These are phyloP conservation scores for Phaseolus coccineus DNA, from an alignment of 331 rosid genomes.

Conservation along the genomic window DNA sequence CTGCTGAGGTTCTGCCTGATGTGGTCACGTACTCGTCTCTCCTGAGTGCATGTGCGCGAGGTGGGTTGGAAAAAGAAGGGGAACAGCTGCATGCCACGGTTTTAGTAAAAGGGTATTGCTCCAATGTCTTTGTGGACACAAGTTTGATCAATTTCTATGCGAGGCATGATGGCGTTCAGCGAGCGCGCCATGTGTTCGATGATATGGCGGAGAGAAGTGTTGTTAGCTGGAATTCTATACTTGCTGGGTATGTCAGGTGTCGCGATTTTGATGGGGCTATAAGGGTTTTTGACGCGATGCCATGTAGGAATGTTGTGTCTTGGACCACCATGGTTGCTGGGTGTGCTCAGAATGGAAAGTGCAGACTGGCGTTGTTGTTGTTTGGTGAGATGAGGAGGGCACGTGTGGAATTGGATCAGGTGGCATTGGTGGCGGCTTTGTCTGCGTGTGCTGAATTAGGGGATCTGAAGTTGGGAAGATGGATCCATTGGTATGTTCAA, in stretches of 20 bases:
- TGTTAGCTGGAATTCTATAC: slow-evolving; percentile 78
- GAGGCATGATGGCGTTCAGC: slow-evolving; percentile 33
- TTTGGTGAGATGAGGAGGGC: slow-evolving; percentile 75
- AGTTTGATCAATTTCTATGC: slow-evolving; percentile 65
- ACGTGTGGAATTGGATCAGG: slow-evolving; percentile 69
- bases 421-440: slow-evolving; percentile 65
- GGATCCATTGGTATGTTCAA: slow-evolving; percentile 68
- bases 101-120: slow-evolving; percentile 67
- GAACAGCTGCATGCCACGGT: slow-evolving; percentile 67
- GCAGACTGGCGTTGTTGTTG: slow-evolving; percentile 60
- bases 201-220: slow-evolving; percentile 67
- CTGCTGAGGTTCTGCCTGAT: slow-evolving; percentile 55
- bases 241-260: slow-evolving; percentile 60
- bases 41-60: slow-evolving; percentile 67
- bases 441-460: slow-evolving; percentile 82
- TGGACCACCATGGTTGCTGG: slow-evolving; percentile 82
- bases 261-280: slow-evolving; percentile 58
- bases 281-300: slow-evolving; percentile 66
- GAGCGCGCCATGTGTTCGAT: slow-evolving; percentile 69
- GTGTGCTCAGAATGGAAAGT: slow-evolving; percentile 61
- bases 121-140: slow-evolving; percentile 63
- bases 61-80: slow-evolving; percentile 69
- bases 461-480: slow-evolving; percentile 70
- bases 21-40: slow-evolving; percentile 75
- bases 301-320: slow-evolving; percentile 65